Evolutionary conservation across 352 stramenopile species (phyloP).

Genomic region (Phytophthora sojae): DNA sequence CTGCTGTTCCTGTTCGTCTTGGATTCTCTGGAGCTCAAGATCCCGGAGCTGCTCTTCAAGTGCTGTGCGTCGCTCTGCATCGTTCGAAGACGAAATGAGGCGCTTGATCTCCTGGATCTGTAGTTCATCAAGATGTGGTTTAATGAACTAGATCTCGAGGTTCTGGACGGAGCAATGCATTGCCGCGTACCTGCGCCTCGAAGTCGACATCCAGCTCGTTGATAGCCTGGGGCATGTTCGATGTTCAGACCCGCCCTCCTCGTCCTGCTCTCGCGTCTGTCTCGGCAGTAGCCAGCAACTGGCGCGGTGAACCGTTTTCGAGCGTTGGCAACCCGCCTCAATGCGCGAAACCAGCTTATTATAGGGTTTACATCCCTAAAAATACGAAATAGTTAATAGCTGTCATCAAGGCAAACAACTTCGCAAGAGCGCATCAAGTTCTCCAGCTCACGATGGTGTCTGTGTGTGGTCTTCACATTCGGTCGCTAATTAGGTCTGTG

Average conservation of each 20-base stretch:
- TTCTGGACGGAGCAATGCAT: neutral
- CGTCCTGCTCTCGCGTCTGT: constrained; percentile 7
- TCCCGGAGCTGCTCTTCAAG: constrained; percentile 78
- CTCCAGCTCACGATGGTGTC: no score
- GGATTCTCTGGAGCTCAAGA: constrained; percentile 66
- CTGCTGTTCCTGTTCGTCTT: constrained; percentile 45
- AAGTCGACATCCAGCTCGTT: constrained; percentile 76
- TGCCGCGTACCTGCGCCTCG: constrained; percentile 63
- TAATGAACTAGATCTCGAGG: neutral
- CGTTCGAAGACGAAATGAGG: constrained; percentile 75
- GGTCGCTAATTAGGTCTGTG: no score
- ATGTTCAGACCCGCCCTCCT: constrained; percentile 2
- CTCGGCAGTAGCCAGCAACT: constrained; percentile 11
- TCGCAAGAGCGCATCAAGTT: neutral
- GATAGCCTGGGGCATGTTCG: constrained; percentile 62
- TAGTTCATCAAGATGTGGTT: neutral
- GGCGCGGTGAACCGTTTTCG: constrained; percentile 23
- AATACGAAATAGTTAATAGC: constrained; percentile 6
- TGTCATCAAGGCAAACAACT: neutral
- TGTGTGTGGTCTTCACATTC: no score
- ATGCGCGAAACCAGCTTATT: constrained; percentile 9
- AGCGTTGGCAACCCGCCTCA: constrained; percentile 5
- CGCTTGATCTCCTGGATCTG: constrained; percentile 84
- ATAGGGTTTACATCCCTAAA: constrained; percentile 12
- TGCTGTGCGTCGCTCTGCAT: constrained; percentile 56